These are phyloP conservation scores for Pestalotiopsis sp. DNA, from an alignment of 2,329 filamentous ascomycete genomes.

Conservation along the genomic window DNA sequence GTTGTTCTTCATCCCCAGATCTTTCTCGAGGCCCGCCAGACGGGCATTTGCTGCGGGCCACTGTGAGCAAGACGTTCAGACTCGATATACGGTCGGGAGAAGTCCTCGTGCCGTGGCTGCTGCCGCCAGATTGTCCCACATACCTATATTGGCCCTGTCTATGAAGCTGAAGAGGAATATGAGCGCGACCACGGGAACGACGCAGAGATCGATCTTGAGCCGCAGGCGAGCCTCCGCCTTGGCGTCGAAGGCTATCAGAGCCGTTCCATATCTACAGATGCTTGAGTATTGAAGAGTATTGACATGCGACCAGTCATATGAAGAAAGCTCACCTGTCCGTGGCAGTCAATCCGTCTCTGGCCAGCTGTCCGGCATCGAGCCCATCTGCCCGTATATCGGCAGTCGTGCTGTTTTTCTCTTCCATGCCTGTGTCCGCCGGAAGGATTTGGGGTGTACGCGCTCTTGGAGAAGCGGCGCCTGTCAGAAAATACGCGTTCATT, in stretches of 20 bases:
- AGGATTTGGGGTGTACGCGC: background rate
- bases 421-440: background rate
- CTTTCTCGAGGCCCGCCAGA: conserved; percentile 64
- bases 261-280: conserved; percentile 43
- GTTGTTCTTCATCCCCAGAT: conserved; percentile 60
- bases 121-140: background rate
- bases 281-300: background rate
- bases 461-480: background rate
- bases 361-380: background rate
- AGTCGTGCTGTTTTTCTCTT: background rate
- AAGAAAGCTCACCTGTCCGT: conserved; percentile 41
- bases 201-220: conserved; percentile 62
- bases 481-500: background rate
- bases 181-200: conserved; percentile 64
- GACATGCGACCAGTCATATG: background rate
- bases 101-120: background rate
- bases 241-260: conserved; percentile 55
- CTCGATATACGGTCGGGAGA: background rate
- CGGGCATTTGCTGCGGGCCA: conserved; percentile 61
- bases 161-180: conserved; percentile 75
- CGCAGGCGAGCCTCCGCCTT: conserved; percentile 58
- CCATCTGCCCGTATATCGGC: background rate
- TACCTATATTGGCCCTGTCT: conserved; percentile 69
- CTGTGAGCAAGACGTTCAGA: background rate
- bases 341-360: conserved; percentile 37